Evolutionary conservation across 2,329 filamentous ascomycete species (phyloP), one percentile per base, ranked within the genome.

Genomic region (Fusarium nematophilum): DNA sequence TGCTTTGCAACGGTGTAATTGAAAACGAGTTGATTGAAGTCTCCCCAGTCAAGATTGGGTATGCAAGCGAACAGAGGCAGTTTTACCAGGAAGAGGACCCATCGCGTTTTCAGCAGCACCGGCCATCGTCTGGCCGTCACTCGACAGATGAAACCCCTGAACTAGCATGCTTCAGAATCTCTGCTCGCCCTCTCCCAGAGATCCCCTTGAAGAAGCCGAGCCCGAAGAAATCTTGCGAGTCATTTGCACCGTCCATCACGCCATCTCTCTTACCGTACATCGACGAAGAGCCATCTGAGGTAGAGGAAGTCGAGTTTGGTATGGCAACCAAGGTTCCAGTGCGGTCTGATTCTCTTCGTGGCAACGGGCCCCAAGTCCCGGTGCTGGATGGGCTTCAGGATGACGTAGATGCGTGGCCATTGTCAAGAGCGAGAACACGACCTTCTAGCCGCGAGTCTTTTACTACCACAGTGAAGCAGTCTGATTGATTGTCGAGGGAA

Each of bases 221-320:
- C 9, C 14, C 37, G 6, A 46, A 50, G 8, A 48, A 51, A 36
- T 57, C 53, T 3, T 47, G 40, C 21, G 48, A 57, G 15, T 48
- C 51, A 10, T 43, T 21, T 18, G 26, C 54, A 15, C 47, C 49
- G 18, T 51, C 57, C 9, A 49, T 54, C 18, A 38, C 46, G 9
- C 52, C 51, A 2, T 65, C 63, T 26, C 40, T 58, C 7, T 58
- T 68, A 5, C 61, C 66, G 25, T 60, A 53, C 15, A 69, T 69
- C 13, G 59, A 63, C 17, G 66, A 69, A 43, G 62, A 65, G 25
- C 36, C 47, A 14, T 31, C 17, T 9, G 59, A 62, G 21, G 29
- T 15, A 0, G 61, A 64, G n/a, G 42, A 58, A 8, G 34, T 47
- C 7, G 60, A 61, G 23, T 42, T 53, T 33, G 55, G 52, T 27